A percentile compares a stretch with the other conserved stretches of the same genome.
Evolutionary conservation across 116 monocot genomes (phyloP).

Genomic region (Trichopus zeylanicus): DNA sequence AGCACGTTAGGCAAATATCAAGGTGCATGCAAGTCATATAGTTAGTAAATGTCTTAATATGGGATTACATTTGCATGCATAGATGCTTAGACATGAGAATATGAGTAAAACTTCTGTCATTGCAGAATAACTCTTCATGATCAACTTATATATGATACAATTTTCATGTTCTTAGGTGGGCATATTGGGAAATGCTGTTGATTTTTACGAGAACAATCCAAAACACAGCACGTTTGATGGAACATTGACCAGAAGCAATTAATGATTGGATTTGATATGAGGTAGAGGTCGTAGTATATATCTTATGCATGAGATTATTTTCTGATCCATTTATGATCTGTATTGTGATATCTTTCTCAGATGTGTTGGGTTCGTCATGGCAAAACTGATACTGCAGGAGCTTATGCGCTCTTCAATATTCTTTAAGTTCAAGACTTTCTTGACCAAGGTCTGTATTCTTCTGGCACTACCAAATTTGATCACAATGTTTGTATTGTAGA

Average conservation of each 20-base stretch:
- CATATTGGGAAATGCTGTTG: constrained; percentile 93
- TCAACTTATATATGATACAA: too few relatives aligned
- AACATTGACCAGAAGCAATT: constrained; percentile 53
- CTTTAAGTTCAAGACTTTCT: constrained; percentile 62
- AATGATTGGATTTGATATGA: constrained; percentile 99
- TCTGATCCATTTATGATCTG: background rate
- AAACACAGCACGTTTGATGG: constrained; percentile 16
- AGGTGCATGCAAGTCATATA: background rate
- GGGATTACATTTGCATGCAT: too few relatives aligned
- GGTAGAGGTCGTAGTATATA: constrained; percentile 26
- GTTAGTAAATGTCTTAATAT: background rate
- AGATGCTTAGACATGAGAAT: too few relatives aligned
- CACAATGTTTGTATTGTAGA: too few relatives aligned
- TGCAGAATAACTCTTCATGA: too few relatives aligned
- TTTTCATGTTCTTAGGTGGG: constrained; percentile 71
- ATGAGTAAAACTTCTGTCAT: too few relatives aligned
- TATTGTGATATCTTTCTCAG: constrained; percentile 19
- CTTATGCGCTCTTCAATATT: constrained; percentile 77
- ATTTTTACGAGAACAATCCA: constrained; percentile 48
- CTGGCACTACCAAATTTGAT: background rate
- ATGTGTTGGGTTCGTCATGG: constrained; percentile 97
- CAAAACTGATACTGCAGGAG: constrained; percentile 83
- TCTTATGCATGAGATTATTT: background rate
- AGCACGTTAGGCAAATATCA: background rate
- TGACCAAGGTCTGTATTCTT: constrained; percentile 47